Conservation (phyloP, 805 yeast species). For the Pichia scutulata region DNA sequence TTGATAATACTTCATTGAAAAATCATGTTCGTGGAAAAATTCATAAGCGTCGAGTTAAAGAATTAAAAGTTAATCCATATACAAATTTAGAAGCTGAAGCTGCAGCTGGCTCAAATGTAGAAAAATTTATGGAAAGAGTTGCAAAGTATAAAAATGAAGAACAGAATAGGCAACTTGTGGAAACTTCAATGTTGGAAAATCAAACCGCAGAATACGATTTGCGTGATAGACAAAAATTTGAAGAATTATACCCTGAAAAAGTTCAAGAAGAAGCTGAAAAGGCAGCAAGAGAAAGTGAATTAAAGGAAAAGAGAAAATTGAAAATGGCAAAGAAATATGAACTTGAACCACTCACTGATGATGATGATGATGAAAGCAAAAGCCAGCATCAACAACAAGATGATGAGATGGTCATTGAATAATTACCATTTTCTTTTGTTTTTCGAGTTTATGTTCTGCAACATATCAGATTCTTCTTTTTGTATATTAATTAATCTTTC, state of each 20-base stretch:
- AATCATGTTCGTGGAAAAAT: constrained; percentile 68
- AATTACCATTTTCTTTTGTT: background rate
- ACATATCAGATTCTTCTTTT: background rate
- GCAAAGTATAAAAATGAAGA: constrained; percentile 48
- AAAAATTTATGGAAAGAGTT: constrained; percentile 56
- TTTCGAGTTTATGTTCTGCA: background rate
- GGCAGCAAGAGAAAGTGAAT: constrained; percentile 1
- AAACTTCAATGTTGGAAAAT: constrained; percentile 25
- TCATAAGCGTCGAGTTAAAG: constrained; percentile 82
- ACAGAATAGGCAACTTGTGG: constrained; percentile 38
- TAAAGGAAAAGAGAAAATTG: constrained; percentile 1
- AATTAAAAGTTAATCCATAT: constrained; percentile 70
- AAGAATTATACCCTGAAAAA: constrained; percentile 22
- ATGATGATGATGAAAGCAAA: background rate
- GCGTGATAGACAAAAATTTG: constrained; percentile 25
- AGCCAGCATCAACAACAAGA: background rate
- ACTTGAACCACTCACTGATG: constrained; percentile 2
- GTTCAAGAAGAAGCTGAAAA: constrained; percentile 11
- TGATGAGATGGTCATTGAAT: constrained; percentile 10
- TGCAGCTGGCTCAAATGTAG: constrained; percentile 73
- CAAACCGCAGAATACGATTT: constrained; percentile 26
- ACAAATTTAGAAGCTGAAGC: constrained; percentile 86
- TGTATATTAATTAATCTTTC: background rate
- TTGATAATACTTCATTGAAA: constrained; percentile 62
- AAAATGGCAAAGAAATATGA: constrained; percentile 1